A percentile compares a stretch with the other conserved stretches of the same genome.
phyloP scores from a whole-genome alignment of 2,329 filamentous ascomycete genomes.

The Penicillium sp. region DNA sequence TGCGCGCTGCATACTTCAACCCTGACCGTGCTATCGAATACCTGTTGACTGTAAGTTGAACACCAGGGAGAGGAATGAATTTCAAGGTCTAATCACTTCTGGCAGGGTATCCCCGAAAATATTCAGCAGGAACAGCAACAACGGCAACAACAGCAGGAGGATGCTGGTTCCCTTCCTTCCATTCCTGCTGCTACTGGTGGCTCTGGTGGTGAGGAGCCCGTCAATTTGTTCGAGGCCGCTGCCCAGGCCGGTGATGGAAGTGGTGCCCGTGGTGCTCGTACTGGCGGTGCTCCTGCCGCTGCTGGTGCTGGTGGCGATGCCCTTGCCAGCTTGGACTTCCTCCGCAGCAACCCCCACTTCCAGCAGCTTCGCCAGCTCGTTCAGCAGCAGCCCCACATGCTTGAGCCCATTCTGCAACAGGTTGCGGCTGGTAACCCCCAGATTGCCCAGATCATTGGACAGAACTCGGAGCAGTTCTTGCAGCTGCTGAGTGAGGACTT shows the following conservation, averaged over 20 bases:
- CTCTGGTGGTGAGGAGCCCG: constrained; percentile 56
- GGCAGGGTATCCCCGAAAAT: constrained; percentile 85
- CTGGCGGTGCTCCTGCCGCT: constrained; percentile 28
- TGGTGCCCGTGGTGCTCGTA: constrained; percentile 45
- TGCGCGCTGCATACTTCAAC: constrained; percentile 96
- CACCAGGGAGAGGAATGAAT: background rate
- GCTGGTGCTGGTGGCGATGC: constrained; percentile 53
- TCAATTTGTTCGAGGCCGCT: constrained; percentile 92
- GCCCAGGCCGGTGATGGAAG: constrained; percentile 64
- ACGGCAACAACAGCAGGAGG: constrained; percentile 54
- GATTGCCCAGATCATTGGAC: constrained; percentile 85
- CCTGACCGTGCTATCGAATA: constrained; percentile 97
- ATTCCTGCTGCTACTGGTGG: constrained; percentile 35
- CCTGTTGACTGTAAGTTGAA: constrained; percentile 64
- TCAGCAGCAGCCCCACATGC: constrained; percentile 96
- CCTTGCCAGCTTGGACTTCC: constrained; percentile 83
- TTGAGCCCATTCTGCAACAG: constrained; percentile 96
- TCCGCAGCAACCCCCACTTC: constrained; percentile 95
- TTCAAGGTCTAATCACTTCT: background rate
- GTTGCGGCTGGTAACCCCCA: constrained; percentile 93
- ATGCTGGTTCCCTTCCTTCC: constrained; percentile 43
- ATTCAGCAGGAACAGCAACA: constrained; percentile 70
- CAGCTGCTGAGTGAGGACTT: constrained; percentile 84
- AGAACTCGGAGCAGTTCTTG: constrained; percentile 91
- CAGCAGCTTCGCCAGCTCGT: constrained; percentile 96